Evolutionary conservation across 2,329 filamentous ascomycete species (phyloP).

Genomic region (Aspergillus texensis): DNA sequence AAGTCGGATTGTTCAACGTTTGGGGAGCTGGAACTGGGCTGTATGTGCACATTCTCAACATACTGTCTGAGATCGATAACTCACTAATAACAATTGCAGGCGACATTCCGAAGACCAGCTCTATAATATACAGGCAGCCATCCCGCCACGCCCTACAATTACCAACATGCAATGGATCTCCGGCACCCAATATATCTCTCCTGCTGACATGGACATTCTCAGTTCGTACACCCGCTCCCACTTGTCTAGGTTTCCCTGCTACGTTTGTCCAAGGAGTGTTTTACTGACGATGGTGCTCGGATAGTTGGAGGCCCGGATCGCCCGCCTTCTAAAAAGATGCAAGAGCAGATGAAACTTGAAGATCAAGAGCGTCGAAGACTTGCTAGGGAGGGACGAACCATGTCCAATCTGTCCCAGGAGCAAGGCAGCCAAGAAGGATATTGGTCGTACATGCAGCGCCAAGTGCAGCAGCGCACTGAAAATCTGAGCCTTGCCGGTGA

Average conservation of each 20-base stretch:
- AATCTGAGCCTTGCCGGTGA: slow-evolving; percentile 81
- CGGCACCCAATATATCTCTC: slow-evolving; percentile 87
- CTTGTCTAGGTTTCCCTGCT: neutral
- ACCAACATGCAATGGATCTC: slow-evolving; percentile 96
- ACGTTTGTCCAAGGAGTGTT: neutral
- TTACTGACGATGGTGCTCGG: neutral
- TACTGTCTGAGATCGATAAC: neutral
- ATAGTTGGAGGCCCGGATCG: slow-evolving; percentile 80
- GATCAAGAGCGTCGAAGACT: slow-evolving; percentile 58
- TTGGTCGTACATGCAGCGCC: slow-evolving; percentile 78
- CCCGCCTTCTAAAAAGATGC: slow-evolving; percentile 84
- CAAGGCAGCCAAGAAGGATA: slow-evolving; percentile 64
- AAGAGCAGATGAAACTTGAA: slow-evolving; percentile 76
- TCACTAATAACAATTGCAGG: slow-evolving; percentile 21
- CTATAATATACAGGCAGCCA: slow-evolving; percentile 72
- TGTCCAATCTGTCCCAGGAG: slow-evolving; percentile 22
- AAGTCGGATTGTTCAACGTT: slow-evolving; percentile 78
- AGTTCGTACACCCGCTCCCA: slow-evolving; percentile 46
- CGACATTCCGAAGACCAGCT: slow-evolving; percentile 50
- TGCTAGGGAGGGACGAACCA: slow-evolving; percentile 39
- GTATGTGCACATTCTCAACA: slow-evolving; percentile 47
- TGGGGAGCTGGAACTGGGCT: slow-evolving; percentile 75
- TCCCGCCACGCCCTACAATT: slow-evolving; percentile 86
- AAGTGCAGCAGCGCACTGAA: slow-evolving; percentile 89
- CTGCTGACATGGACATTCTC: slow-evolving; percentile 82